phyloP scores from a whole-genome alignment of 495 filamentous ascomycete genomes.

The Penicillium nucicola region DNA sequence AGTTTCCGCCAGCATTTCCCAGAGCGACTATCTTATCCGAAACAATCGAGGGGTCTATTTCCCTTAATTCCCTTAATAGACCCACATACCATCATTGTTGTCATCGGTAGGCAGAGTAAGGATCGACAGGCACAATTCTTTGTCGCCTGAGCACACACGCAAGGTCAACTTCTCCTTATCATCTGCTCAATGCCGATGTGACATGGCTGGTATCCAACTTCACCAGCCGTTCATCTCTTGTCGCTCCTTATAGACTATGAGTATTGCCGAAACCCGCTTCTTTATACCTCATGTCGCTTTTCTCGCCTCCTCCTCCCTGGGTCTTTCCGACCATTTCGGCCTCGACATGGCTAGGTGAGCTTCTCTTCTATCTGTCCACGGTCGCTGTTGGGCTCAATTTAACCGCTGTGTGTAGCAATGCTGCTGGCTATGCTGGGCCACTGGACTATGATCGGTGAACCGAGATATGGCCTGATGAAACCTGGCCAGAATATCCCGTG shows the following conservation, averaged over 20 bases:
- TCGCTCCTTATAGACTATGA: constrained; percentile 3
- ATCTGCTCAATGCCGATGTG: constrained; percentile 1
- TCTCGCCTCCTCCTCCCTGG: constrained; percentile 3
- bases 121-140: constrained; percentile 9
- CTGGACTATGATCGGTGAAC: constrained; percentile 16
- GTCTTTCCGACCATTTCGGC: constrained; percentile 7
- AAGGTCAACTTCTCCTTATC: constrained; percentile 4
- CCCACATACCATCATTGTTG: constrained; percentile 8
- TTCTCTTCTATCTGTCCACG: background rate
- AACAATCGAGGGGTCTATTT: constrained; percentile 2
- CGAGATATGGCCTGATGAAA: constrained; percentile 17
- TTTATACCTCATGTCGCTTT: background rate
- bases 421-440: constrained; percentile 16
- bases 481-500: constrained; percentile 20
- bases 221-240: constrained; percentile 2
- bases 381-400: background rate
- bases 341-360: constrained; percentile 9
- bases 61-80: constrained; percentile 1
- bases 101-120: constrained; percentile 1
- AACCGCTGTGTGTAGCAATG: constrained; percentile 8
- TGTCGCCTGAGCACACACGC: background rate
- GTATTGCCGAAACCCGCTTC: background rate
- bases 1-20: background rate
- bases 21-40: constrained; percentile 4
- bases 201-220: constrained; percentile 12